Evolutionary conservation across 257 asterid species (phyloP).

Genomic region (Solanum chiquidenum): DNA sequence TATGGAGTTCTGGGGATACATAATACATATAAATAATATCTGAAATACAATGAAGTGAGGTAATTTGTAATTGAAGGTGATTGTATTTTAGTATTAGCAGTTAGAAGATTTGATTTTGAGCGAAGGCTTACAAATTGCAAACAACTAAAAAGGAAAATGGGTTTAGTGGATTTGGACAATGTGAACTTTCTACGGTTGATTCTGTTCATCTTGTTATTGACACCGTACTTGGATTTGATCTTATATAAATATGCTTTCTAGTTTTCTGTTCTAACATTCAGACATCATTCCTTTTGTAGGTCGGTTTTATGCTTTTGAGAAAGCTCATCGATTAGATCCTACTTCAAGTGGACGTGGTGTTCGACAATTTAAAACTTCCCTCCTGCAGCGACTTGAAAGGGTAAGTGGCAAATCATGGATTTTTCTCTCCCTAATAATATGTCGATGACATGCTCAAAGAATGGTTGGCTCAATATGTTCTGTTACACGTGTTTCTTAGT

Average conservation of each 20-base stretch:
- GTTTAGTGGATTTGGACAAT: neutral
- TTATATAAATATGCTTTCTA: neutral
- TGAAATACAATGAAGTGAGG: neutral
- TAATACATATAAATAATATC: neutral
- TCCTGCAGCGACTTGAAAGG: conserved; percentile 87
- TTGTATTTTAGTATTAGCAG: neutral
- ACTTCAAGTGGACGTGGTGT: conserved; percentile 98
- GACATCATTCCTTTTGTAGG: conserved; percentile 35
- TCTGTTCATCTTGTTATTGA: neutral
- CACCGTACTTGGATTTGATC: neutral
- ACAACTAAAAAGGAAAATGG: neutral
- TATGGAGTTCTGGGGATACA: neutral
- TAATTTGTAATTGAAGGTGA: neutral
- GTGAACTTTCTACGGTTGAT: neutral
- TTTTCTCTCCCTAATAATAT: conserved; percentile 1
- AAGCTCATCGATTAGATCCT: conserved; percentile 94
- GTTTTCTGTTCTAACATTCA: neutral
- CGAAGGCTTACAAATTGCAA: neutral
- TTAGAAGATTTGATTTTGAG: neutral
- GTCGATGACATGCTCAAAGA: neutral
- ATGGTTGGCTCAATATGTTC: neutral
- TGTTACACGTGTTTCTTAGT: neutral
- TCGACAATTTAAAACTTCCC: conserved; percentile 95
- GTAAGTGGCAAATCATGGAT: conserved; percentile 24
- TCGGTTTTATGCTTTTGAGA: conserved; percentile 94